Evolutionary conservation across 2,329 filamentous ascomycete species (phyloP).

Genomic region (Fusarium gaditjirri): DNA sequence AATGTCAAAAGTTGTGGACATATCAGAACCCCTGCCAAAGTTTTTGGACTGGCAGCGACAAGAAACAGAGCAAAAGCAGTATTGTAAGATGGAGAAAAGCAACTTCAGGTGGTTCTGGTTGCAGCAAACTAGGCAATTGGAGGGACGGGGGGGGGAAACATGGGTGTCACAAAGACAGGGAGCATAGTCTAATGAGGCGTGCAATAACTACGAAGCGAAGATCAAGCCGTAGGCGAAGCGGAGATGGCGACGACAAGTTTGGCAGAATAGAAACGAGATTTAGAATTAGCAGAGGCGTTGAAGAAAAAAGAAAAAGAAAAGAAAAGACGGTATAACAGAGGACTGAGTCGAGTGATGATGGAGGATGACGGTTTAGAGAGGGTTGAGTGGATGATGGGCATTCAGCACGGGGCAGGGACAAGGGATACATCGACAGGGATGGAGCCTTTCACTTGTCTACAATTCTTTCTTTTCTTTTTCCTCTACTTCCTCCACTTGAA

Average conservation of each 20-base stretch:
- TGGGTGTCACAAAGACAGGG: conserved; percentile 33
- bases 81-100: conserved; percentile 31
- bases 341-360: conserved; percentile 27
- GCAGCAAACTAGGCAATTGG: conserved; percentile 23
- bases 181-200: conserved; percentile 28
- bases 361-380: conserved; percentile 26
- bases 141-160: conserved; percentile 32
- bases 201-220: conserved; percentile 22
- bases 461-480: conserved; percentile 36
- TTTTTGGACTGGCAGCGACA: background rate
- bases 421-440: conserved; percentile 34
- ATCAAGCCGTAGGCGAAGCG: conserved; percentile 15
- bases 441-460: conserved; percentile 20
- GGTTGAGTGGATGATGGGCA: conserved; percentile 40
- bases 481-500: conserved; percentile 18
- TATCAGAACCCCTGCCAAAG: conserved; percentile 17
- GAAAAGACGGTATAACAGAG: conserved; percentile 13
- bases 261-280: background rate
- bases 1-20: conserved; percentile 33
- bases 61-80: conserved; percentile 7
- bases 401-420: conserved; percentile 44
- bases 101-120: conserved; percentile 30
- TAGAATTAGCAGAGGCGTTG: background rate
- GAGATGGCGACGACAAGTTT: conserved; percentile 12
- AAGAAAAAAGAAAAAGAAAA: background rate